phyloP scores from a whole-genome alignment of 1,284 basidiomycete genomes.

The Rhodotorula sp. region DNA sequence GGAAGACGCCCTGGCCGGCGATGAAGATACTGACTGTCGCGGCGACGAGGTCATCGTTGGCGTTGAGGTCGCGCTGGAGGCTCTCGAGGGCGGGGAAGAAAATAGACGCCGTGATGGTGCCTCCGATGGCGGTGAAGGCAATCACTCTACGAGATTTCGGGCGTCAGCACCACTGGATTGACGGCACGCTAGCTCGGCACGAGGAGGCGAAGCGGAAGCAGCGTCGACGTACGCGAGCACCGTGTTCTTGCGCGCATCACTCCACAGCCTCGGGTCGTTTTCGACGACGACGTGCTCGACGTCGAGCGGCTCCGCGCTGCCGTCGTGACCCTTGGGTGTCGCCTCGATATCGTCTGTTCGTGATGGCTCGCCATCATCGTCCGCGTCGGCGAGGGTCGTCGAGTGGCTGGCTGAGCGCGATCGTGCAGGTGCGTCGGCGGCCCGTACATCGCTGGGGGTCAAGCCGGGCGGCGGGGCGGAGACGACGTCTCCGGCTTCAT shows the following conservation, averaged over 20 bases:
- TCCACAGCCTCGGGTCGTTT: slow-evolving; percentile 79
- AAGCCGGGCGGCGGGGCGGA: not conserved
- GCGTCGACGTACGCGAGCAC: slow-evolving; percentile 52
- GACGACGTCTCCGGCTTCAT: not conserved
- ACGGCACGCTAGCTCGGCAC: too few relatives aligned
- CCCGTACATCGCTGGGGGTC: not conserved
- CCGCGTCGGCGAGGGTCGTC: not conserved
- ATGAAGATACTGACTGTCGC: slow-evolving; percentile 76
- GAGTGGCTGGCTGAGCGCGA: not conserved
- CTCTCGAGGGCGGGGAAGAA: slow-evolving; percentile 53
- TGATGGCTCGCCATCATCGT: not conserved
- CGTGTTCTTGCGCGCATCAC: slow-evolving; percentile 61
- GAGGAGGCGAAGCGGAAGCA: too few relatives aligned
- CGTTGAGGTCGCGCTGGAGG: slow-evolving; percentile 43
- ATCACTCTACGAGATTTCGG: slow-evolving; percentile 7
- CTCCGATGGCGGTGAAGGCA: slow-evolving; percentile 26
- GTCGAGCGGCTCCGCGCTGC: slow-evolving; percentile 52
- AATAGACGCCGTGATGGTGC: slow-evolving; percentile 67
- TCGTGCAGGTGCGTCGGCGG: not conserved
- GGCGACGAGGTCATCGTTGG: slow-evolving; percentile 66
- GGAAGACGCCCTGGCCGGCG: slow-evolving; percentile 69
- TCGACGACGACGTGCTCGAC: slow-evolving; percentile 68
- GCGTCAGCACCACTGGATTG: not conserved
- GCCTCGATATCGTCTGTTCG: not conserved
- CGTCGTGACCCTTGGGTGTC: not conserved